Evolutionary conservation across 2,329 filamentous ascomycete species (phyloP).

Genomic region (Ustulina deusta): DNA sequence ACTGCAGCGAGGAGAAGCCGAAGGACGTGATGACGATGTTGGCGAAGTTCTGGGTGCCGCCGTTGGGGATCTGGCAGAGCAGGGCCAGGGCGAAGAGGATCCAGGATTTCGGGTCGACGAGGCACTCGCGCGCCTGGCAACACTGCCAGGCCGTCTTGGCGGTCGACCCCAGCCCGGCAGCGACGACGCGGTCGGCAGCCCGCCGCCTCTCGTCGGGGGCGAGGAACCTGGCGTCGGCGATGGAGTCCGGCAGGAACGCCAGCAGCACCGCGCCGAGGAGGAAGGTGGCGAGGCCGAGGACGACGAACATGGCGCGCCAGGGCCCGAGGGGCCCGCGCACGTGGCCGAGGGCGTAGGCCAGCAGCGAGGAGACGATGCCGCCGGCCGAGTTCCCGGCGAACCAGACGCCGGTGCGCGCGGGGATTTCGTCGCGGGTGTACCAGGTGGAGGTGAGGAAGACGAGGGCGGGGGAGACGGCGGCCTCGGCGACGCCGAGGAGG

Average conservation of each 20-base stretch:
- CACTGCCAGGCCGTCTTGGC: constrained; percentile 62
- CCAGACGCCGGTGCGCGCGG: constrained; percentile 66
- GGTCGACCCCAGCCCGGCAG: constrained; percentile 64
- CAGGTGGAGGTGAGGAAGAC: constrained; percentile 68
- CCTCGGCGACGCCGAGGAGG: constrained; percentile 66
- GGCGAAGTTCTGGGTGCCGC: constrained; percentile 69
- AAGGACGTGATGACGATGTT: constrained; percentile 69
- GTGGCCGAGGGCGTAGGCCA: constrained; percentile 69
- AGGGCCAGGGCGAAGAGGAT: constrained; percentile 66
- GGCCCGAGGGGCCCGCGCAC: constrained; percentile 59
- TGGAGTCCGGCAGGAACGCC: constrained; percentile 63
- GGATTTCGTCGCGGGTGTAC: constrained; percentile 69
- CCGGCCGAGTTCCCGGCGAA: constrained; percentile 65
- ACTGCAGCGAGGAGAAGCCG: constrained; percentile 66
- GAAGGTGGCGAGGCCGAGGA: constrained; percentile 64
- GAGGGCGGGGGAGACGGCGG: constrained; percentile 65
- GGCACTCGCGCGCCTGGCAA: constrained; percentile 65
- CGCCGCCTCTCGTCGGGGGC: constrained; percentile 63
- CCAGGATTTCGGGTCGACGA: constrained; percentile 71
- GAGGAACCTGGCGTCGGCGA: constrained; percentile 69
- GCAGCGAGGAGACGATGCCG: constrained; percentile 60
- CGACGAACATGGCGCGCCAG: constrained; percentile 70
- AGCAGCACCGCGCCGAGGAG: constrained; percentile 63
- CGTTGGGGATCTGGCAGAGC: constrained; percentile 70
- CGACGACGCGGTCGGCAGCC: constrained; percentile 60